Conservation (phyloP, 306 rosid species). For the Canavalia gladiata region DNA sequence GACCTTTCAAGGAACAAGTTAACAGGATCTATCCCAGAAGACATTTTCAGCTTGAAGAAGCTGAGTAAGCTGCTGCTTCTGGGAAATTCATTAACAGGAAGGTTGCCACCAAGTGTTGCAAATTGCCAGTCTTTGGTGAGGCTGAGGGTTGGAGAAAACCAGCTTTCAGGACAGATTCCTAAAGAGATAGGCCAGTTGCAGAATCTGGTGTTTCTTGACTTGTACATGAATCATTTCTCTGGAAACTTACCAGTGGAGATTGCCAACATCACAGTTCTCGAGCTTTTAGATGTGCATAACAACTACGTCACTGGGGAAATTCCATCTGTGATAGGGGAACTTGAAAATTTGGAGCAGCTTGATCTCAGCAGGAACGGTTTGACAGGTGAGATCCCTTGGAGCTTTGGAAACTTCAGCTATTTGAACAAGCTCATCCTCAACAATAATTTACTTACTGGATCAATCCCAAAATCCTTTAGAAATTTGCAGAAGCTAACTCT, state of each 20-base stretch:
- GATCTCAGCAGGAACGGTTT: slow-evolving; percentile 93
- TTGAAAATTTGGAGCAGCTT: slow-evolving; percentile 93
- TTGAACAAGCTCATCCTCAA: slow-evolving; percentile 90
- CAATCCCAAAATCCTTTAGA: slow-evolving; percentile 78
- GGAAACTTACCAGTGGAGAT: slow-evolving; percentile 83
- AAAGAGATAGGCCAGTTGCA: slow-evolving; percentile 84
- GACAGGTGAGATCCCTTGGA: slow-evolving; percentile 77
- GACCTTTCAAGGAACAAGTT: slow-evolving; percentile 96
- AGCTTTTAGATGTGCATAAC: slow-evolving; percentile 85
- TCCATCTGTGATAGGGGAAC: slow-evolving; percentile 77
- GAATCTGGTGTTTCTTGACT: slow-evolving; percentile 92
- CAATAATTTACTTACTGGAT: slow-evolving; percentile 77
- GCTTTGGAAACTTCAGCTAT: slow-evolving; percentile 91
- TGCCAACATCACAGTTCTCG: slow-evolving; percentile 89
- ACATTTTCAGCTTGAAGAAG: slow-evolving; percentile 89
- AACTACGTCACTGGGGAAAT: slow-evolving; percentile 82
- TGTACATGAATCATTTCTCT: slow-evolving; percentile 90
- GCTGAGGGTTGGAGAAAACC: slow-evolving; percentile 92
- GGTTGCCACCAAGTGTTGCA: slow-evolving; percentile 72
- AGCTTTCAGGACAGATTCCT: slow-evolving; percentile 90
- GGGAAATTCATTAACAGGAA: slow-evolving; percentile 86
- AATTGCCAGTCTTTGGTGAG: slow-evolving; percentile 86
- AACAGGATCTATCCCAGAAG: slow-evolving; percentile 90
- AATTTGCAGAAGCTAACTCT: slow-evolving; percentile 84
- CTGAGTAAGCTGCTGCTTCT: slow-evolving; percentile 95